Evolutionary conservation across 23 red algal genomes (phyloP).

Genomic region (Agarophyton chilense): DNA sequence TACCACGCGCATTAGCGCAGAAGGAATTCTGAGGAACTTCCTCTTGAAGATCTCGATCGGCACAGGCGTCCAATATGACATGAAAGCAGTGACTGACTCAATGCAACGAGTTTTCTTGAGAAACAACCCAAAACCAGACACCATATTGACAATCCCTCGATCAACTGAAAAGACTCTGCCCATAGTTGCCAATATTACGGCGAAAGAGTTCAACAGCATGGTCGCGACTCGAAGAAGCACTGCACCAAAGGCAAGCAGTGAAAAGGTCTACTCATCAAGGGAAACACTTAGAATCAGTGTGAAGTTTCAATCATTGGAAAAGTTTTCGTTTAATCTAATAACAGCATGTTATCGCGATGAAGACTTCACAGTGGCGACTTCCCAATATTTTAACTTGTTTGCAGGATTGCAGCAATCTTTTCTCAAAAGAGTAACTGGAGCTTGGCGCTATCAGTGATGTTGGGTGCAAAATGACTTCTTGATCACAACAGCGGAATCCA

Average conservation of each 20-base stretch:
- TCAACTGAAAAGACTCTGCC: background rate
- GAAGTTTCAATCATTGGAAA: background rate
- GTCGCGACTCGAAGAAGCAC: background rate
- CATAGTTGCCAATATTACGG: slow-evolving; percentile 6
- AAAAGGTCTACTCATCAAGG: background rate
- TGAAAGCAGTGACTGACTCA: slow-evolving; percentile 11
- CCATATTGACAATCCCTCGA: slow-evolving; percentile 5
- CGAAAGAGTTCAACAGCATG: slow-evolving; percentile 5
- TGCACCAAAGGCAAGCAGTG: background rate
- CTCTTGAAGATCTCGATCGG: background rate
- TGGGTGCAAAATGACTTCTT: too few species aligned
- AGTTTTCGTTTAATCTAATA: slow-evolving; percentile 11
- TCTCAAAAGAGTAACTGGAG: background rate
- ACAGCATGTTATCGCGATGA: background rate
- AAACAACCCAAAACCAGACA: slow-evolving; percentile 25
- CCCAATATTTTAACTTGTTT: background rate
- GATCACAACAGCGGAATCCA: too few species aligned
- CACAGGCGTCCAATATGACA: background rate
- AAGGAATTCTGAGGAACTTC: background rate
- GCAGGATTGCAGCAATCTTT: slow-evolving; percentile 11
- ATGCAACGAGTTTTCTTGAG: background rate
- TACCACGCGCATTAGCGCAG: too few species aligned
- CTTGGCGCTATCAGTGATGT: slow-evolving; percentile 28
- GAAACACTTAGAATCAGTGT: background rate
- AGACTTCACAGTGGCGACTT: slow-evolving; percentile 7